These are phyloP conservation scores for Calonectria naviculata DNA, from an alignment of 2,329 filamentous ascomycete genomes.

Conservation along the genomic window DNA sequence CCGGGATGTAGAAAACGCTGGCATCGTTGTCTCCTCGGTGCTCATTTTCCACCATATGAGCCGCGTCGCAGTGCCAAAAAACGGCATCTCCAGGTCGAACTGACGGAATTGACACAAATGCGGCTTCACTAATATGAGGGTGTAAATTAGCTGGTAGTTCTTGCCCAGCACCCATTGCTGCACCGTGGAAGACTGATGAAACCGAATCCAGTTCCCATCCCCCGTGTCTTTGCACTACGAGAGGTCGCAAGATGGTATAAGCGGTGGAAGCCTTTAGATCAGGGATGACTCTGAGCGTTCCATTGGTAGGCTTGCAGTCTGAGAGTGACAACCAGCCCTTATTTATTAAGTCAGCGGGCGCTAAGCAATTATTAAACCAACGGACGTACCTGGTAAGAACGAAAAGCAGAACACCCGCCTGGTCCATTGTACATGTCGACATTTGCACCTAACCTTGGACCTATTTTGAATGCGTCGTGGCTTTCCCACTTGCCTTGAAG, in stretches of 20 bases:
- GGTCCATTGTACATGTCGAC: constrained; percentile 1
- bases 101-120: not conserved
- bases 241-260: not conserved
- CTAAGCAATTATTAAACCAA: too few species aligned
- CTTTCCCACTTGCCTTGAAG: not conserved
- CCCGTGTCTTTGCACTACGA: not conserved
- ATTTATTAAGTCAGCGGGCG: not conserved
- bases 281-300: not conserved
- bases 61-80: not conserved
- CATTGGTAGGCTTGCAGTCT: not conserved
- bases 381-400: not conserved
- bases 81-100: not conserved
- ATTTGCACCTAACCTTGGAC: not conserved
- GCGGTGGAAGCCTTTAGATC: not conserved
- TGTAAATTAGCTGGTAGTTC: not conserved
- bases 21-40: not conserved
- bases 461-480: not conserved
- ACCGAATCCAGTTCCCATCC: not conserved
- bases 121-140: not conserved
- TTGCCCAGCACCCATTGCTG: not conserved
- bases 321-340: constrained; percentile 1
- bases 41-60: not conserved
- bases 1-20: not conserved
- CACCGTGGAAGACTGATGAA: not conserved
- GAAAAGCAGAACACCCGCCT: not conserved